phyloP scores from a whole-genome alignment of 768 basidiomycete species.

The Sporobolomyces phaffii region DNA sequence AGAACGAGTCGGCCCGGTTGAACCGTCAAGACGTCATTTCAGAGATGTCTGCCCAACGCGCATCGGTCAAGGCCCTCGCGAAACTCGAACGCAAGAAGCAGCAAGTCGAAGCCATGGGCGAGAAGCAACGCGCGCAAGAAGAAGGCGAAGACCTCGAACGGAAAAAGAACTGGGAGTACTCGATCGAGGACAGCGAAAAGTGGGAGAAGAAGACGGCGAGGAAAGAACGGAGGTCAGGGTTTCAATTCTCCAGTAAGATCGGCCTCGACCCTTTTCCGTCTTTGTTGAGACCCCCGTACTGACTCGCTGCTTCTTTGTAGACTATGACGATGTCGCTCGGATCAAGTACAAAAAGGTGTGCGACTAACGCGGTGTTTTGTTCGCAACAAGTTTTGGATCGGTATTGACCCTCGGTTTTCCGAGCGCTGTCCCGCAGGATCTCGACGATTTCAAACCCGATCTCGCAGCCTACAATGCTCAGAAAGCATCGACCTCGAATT shows the following conservation, averaged over 20 bases:
- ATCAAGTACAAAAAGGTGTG: slow-evolving; percentile 68
- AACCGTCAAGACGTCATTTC: slow-evolving; percentile 81
- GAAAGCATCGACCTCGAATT: slow-evolving; percentile 75
- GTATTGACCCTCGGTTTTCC: neutral
- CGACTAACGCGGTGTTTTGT: neutral
- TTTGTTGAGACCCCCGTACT: no score
- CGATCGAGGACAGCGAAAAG: slow-evolving; percentile 87
- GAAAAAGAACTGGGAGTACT: slow-evolving; percentile 89
- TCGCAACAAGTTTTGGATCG: fast-evolving
- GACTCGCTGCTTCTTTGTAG: no score
- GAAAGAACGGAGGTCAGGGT: slow-evolving; percentile 78
- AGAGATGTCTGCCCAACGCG: slow-evolving; percentile 70
- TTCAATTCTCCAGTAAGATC: slow-evolving; percentile 78
- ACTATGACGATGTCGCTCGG: slow-evolving; percentile 81
- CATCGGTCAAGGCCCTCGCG: slow-evolving; percentile 70
- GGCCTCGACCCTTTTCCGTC: neutral
- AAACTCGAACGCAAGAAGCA: slow-evolving; percentile 75
- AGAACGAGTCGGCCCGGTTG: slow-evolving; percentile 71
- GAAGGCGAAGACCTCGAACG: slow-evolving; percentile 86
- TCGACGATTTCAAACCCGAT: slow-evolving; percentile 82
- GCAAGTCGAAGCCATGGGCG: slow-evolving; percentile 68
- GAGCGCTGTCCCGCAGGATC: slow-evolving; percentile 52
- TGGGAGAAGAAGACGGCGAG: slow-evolving; percentile 87
- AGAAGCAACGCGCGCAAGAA: slow-evolving; percentile 82
- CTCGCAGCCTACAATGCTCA: slow-evolving; percentile 77